phyloP scores from a whole-genome alignment of 345 rosid species.

The Lepidium aucheri region DNA sequence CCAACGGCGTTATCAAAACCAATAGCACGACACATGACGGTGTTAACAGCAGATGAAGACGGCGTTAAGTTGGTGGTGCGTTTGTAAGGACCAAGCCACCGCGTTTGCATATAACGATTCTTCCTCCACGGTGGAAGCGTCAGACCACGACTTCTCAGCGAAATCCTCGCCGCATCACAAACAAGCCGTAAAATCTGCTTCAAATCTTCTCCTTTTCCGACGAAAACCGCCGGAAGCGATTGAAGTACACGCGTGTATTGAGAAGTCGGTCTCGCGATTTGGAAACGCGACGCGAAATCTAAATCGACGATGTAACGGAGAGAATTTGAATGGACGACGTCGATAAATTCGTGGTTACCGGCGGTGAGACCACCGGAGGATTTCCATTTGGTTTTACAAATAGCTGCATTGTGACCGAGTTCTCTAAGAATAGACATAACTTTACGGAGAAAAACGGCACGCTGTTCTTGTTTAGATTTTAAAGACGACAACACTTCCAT shows the following conservation, averaged over 20 bases:
- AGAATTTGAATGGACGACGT: constrained; percentile 33
- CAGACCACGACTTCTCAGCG: constrained; percentile 53
- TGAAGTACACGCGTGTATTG: constrained; percentile 40
- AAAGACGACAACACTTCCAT: constrained; percentile 38
- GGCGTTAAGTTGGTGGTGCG: constrained; percentile 42
- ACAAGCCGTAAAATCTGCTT: constrained; percentile 46
- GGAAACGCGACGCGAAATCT: constrained; percentile 64
- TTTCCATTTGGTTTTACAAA: constrained; percentile 80
- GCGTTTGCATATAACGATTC: constrained; percentile 79
- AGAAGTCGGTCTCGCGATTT: constrained; percentile 79
- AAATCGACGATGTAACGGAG: constrained; percentile 63
- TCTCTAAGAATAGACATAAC: constrained; percentile 57
- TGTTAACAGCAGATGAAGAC: constrained; percentile 12
- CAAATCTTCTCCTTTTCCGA: constrained; percentile 53
- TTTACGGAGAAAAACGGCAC: constrained; percentile 33
- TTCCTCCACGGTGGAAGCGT: constrained; percentile 91
- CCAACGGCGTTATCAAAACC: constrained; percentile 58
- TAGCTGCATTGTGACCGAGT: constrained; percentile 76
- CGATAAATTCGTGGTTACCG: constrained; percentile 82
- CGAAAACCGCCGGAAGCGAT: constrained; percentile 50
- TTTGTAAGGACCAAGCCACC: constrained; percentile 74
- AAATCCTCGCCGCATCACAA: constrained; percentile 55
- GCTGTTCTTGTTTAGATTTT: constrained; percentile 19
- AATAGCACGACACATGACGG: constrained; percentile 49
- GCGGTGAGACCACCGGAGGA: constrained; percentile 45